Base-by-base conservation (phyloP, 108 stramenopile species). In the Stephanodiscus triporus region DNA sequence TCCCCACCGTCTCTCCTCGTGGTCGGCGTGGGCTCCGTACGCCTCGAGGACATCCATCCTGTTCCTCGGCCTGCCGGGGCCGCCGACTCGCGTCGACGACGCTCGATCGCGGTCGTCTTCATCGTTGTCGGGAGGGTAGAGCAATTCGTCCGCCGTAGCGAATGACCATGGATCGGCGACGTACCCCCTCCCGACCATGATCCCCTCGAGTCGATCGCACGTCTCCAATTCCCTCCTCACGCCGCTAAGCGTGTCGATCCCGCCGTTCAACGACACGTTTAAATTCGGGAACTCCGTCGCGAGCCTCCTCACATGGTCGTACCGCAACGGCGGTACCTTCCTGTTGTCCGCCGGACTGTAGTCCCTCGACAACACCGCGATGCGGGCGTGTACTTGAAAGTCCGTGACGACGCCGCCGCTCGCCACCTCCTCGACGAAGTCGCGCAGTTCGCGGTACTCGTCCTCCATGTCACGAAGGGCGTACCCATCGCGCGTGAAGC, bases 311-410 rank as follows among this genome's bases (percentile, higher is more conserved):
- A 98, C 93, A 22, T 84, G 49, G 61, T 93, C 70, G 67, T 96
- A 96, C 53, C 89, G 87, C 55, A 99, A 82, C 16, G 96, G 97
- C 6, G 99, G 99, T 1, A 99, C 84, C 67, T 90, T 97, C 42
- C 98, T 91, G 88, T 99, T 99, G 63, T 98, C 93, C 19, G 94
- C 88, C 17, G 99, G 98, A 43, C 88, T 95, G 69, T 97, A 94
- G 9, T 89, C 93, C 43, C 88, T 92, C 17, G 75, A 73, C 57
- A 99, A 75, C 11, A 99, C 95, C 24, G 97, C 97, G 68, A 97
- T 98, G 23, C 99, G 89, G 2, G 99, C 98, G 72, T 99, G 99
- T 0, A 99, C 76, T 24, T 89, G 77, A 85, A 99, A 98, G 70
- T 98, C 96, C 0, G 87, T 91, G 16, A 96, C 95, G 26, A 91